Evolutionary conservation across 202 grass and related monocot species (phyloP), one percentile per base, ranked within the genome.

Genomic region (Brachypodium distachyon): DNA sequence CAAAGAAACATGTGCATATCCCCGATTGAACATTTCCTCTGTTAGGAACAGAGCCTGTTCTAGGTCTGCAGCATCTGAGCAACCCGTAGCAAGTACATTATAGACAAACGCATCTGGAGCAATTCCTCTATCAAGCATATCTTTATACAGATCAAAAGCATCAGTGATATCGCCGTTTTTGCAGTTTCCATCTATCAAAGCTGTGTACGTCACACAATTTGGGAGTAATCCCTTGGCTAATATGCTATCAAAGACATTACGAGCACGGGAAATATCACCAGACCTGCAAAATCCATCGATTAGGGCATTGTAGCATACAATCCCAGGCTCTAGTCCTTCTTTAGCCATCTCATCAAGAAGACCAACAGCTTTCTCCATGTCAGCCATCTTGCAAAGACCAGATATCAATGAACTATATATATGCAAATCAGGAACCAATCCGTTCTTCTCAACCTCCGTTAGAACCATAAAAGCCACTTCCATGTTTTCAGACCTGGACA

Each of bases 131-230:
- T 58, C 55, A 62, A 96, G 63, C 92, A 96, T 96, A 46, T 96
- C 84, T 43, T 87, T 67, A 72, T 92, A 96, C 28, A 89, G 63
- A 65, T 58, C 43, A 73, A 87, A 81, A 42, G 86, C 89, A 59
- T 85, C 78, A 70, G 68, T 52, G 1, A 84, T 87, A 39, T 77
- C 71, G 81, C 81, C 78, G 19, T 29, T 52, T 77, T 85, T 92
- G 74, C 83, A 92, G 72, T 85, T 89, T 77, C 83, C 92, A 92
- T 81, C 53, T 53, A 96, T 96, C 65, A 96, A 91, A 82, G 58
- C 28, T 77, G 81, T 90, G 80, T 92, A 92, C 42, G 89, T 92
- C 50, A 83, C 71, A 80, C 78, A 78, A 68, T 87, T 87, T 60
- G 92, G 89, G 39, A 67, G 17, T 74, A 92, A 81, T 77, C 84